Evolutionary conservation across 345 rosid species (phyloP), one percentile per base, ranked within the genome.

Genomic region (Hibiscus tridactylites): DNA sequence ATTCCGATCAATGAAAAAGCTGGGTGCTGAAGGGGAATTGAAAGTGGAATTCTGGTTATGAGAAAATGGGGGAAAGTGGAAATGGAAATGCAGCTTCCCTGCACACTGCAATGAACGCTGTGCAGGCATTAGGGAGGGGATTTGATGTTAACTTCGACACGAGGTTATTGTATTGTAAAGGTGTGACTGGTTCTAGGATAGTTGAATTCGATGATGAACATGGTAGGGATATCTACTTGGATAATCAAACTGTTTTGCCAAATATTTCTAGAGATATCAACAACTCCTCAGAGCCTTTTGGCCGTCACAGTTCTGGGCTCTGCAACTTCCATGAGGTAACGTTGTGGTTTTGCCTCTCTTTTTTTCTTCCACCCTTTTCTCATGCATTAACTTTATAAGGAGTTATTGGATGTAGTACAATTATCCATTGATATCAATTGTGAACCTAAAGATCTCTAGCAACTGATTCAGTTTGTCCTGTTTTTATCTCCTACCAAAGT

Each of bases 61-160:
- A 19, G 1, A 74, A 70, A 73, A 84, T 84, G 88, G 83, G 77
- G 65, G 84, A 79, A 57, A 26, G 0, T 37, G 61, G 72, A 35
- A 53, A 9, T 44, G 56, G 28, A 49, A 80, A 78, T 66, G 85
- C 79, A 49, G 87, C 85, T 15, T 85, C 84, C 21, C 13, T 80
- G 83, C 87, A 83, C 76, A 82, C 88, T 15, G 94, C 90, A 44
- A 69, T 74, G 67, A 89, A 81, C 78, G 79, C 91, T 0, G 90
- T 85, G 54, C 87, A 83, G 78, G 91, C 90, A 3, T 67, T 89
- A 24, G 94, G 94, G 61, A 83, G 88, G 74, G 94, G 94, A 2
- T 89, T 89, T 60, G 94, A 87, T 81, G 91, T 81, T 54, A 89
- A 87, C 71, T 85, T 73, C 35, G 91, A 89, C 73, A 84, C 91